Evolutionary conservation across 192 early-diverging fungal species (phyloP), one percentile per base, ranked within the genome.

Genomic region (Coemansia guatemalensis): DNA sequence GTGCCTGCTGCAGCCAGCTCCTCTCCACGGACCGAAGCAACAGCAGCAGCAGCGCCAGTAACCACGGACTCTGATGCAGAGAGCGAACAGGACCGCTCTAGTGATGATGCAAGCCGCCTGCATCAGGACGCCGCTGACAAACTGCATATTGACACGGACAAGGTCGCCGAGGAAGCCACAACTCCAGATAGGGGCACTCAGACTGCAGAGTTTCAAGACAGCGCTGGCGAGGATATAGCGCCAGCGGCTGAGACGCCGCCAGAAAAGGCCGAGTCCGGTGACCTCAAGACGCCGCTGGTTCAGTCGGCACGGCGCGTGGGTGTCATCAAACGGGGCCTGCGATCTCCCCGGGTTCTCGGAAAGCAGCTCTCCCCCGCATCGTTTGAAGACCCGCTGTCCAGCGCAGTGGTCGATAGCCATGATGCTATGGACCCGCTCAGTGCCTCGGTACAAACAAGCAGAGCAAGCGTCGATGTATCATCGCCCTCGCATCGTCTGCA

Each of bases 241-340:
- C 23, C 56, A 5, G 18, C 22, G 21, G 20, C 41, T 2, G 57
- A 56, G 11, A 33, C 64, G 3, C 47, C 7, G 24, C 39, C 26
- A 47, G 23, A 7, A n/a, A 58, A 58, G 35, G 33, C 41, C 22
- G 56, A 33, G n/a, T 33, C 55, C 9, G 22, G 35, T 0, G 69
- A 65, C 26, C 58, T 27, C 29, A 53, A 48, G 39, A 27, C 51
- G 23, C 63, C 66, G 8, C 32, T 60, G 0, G 68, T 67, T 20
- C 76, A 70, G 56, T 65, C 76, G 14, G 77, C 71, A 9, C 71
- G 77, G 22, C 60, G 71, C 4, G 77, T 80, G 4, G 77, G 77
- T 11, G 53, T 80, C 14, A 80, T 80, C 24, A 74, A 69, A 58
- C 77, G 77, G 21, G 77, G 77, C 2, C 59, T 80, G 44, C 63